Evolutionary conservation across 768 basidiomycete species (phyloP), one percentile per base, ranked within the genome.

Genomic region (Russula foetens): DNA sequence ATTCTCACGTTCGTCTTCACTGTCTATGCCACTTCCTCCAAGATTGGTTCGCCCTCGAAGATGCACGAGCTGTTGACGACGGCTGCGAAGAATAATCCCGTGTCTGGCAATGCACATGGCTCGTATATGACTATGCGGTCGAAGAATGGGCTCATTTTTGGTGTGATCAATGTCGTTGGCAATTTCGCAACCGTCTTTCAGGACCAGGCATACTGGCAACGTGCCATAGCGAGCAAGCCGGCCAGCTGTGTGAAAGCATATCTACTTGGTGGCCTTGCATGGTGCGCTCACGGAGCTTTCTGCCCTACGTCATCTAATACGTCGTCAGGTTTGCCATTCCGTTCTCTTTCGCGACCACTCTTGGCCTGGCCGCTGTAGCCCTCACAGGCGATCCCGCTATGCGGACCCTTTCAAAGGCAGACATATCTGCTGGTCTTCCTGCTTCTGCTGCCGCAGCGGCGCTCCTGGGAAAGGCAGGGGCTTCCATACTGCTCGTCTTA

Each of bases 231-330:
- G 1, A 88, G 85, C 61, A 76, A 85, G 17, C 92, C 92, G 0
- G 85, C 83, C 1, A 85, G 81, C n/a, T 88, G 88, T 14, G 92
- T 95, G 60, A 94, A 93, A 71, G 94, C 90, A 0, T 98, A 92
- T 74, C 76, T 95, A 4, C 78, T 93, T 8, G 95, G 94, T 46
- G 94, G 93, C 3, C 70, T 94, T 8, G 88, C 91, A 1, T 97
- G 95, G 94, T 84, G 60, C 41, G 75, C 71, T 33, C 26, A 21
- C n/a, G 38, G 28, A 4, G 3, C 43, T 46, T 31, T 50, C 6
- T 49, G 14, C 14, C 24, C 19, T 15, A 7, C 23, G 33, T 23
- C 23, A 46, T 21, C 26, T 49, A 19, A 47, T 43, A 17, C 26
- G 7, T 6, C 17, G 39, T 24, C 48, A 84, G 83, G 83, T 92